These are phyloP conservation scores for Cercospora brassicicola DNA, from an alignment of 2,329 filamentous ascomycete species.

Conservation along the genomic window DNA sequence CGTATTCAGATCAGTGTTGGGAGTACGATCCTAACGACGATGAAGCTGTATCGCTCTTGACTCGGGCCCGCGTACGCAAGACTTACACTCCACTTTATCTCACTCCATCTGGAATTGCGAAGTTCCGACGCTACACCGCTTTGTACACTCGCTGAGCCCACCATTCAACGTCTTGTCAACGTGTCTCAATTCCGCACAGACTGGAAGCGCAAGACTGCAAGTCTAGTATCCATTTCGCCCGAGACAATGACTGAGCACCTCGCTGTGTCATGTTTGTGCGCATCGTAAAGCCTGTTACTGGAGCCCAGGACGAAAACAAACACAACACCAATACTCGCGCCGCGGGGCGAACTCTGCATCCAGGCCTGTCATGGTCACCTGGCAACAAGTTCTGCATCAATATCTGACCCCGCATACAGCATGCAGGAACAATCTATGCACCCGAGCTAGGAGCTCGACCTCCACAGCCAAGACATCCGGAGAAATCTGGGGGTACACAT, in stretches of 20 bases:
- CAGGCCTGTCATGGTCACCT: neutral
- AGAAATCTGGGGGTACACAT: conserved; percentile 8
- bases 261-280: neutral
- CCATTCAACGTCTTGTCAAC: neutral
- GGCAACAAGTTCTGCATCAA: neutral
- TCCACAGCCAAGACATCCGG: conserved; percentile 6
- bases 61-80: neutral
- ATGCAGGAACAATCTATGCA: conserved; percentile 5
- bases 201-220: neutral
- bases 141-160: neutral
- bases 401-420: neutral
- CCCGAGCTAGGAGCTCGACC: conserved; percentile 3
- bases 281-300: neutral
- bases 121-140: neutral
- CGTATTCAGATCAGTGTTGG: neutral
- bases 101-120: neutral
- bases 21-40: neutral
- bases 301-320: neutral
- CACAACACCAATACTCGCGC: neutral
- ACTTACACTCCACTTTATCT: neutral
- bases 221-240: neutral
- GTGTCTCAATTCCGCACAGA: neutral
- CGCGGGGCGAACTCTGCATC: neutral
- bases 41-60: neutral
- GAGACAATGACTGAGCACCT: neutral